Evolutionary conservation across 1,284 basidiomycete species (phyloP).

Genomic region (Ganoderma sinense): DNA sequence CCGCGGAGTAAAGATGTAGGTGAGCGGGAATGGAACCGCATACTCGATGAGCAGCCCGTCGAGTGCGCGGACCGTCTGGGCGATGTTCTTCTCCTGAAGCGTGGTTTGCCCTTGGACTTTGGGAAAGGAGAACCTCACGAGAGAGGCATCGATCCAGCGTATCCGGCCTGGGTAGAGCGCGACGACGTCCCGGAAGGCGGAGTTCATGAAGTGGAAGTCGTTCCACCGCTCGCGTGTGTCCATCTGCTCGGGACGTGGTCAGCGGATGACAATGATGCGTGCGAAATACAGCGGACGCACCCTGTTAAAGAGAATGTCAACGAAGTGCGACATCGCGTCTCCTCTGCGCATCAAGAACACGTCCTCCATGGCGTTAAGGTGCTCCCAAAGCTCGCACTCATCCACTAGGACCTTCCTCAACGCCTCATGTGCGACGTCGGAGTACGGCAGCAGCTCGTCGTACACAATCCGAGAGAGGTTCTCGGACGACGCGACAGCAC

Average conservation of each 20-base stretch:
- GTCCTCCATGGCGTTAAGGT: conserved; percentile 78
- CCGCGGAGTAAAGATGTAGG: conserved; percentile 76
- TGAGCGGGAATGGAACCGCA: conserved; percentile 82
- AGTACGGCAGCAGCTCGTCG: conserved; percentile 68
- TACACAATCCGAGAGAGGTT: conserved; percentile 68
- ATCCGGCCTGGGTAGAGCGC: conserved; percentile 48
- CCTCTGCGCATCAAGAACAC: conserved; percentile 78
- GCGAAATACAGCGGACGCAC: conserved; percentile 45
- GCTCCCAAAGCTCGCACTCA: conserved; percentile 74
- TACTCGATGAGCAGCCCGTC: conserved; percentile 78
- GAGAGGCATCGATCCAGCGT: conserved; percentile 72
- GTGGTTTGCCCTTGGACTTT: conserved; percentile 35
- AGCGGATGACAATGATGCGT: neutral
- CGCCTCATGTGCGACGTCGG: conserved; percentile 59
- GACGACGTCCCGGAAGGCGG: conserved; percentile 74
- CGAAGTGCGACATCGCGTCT: conserved; percentile 77
- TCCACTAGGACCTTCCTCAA: conserved; percentile 69
- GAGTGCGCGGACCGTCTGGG: conserved; percentile 66
- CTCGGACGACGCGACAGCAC: conserved; percentile 53
- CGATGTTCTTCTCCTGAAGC: conserved; percentile 49
- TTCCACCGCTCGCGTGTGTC: conserved; percentile 74
- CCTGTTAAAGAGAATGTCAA: conserved; percentile 75
- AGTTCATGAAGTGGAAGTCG: conserved; percentile 87
- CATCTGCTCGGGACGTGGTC: conserved; percentile 57
- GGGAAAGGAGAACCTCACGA: conserved; percentile 75